Evolutionary conservation across 1,284 basidiomycete genomes (phyloP), one percentile per base, ranked within the genome.

Genomic region (Sutorius eximius): DNA sequence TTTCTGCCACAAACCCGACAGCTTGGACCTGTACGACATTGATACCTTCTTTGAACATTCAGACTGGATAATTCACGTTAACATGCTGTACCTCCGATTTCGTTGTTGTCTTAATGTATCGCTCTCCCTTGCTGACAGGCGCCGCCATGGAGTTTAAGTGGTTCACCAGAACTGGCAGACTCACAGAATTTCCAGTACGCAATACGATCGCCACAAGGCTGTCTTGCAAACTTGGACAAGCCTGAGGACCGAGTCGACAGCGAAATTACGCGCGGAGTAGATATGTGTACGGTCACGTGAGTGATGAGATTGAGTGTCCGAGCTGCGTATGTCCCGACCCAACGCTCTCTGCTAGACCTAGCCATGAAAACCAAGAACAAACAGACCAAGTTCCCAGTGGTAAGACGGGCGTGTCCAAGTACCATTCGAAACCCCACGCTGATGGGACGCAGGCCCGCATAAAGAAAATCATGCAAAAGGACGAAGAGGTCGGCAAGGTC

Each of bases 401-500:
- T 91, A 61, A 63, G 59, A 37, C 33, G 30, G 4, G 3, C 27
- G 16, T n/a, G 52, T 50, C 16, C 61, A 58, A 74, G 69, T n/a
- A 15, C 34, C 22, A 20, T 4, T 46, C 43, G 44, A 34, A 30
- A 49, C 46, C 37, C 10, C 34, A 46, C 13, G 45, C 51, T 59
- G 48, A 56, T 49, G 29, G 42, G 27, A 57, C 24, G 44, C 58
- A 93, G 92, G 96, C 96, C 8, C 85, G 96, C 52, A 99, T 98
- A 77, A 99, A 98, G 82, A 94, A 95, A 78, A 98, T 99, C 58
- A 99, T 99, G 93, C 96, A 99, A 77, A 95, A 96, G 71, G 96
- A 99, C 71, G 97, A 99, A 70, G 96, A 99, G 71, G 96, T 99
- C 16, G 96, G 97, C 53, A 99, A 99, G 74, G 93, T 99, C 18